Evolutionary conservation across 805 yeast species (phyloP), one percentile per base, ranked within the genome.

Genomic region (Blastobotrys chiropterorum): DNA sequence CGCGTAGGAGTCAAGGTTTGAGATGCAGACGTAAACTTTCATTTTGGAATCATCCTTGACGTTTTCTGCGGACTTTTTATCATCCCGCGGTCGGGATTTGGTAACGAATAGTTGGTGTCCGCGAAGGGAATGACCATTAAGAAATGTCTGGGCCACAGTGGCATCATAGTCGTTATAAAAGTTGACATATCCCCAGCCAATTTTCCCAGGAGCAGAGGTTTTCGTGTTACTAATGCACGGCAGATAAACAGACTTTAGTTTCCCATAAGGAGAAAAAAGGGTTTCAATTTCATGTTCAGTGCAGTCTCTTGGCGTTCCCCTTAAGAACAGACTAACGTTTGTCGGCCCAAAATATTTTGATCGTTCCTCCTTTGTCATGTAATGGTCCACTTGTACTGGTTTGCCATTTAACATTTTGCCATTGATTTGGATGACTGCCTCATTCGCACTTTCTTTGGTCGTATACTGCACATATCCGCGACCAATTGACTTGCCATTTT

Each of bases 161-260:
- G 52, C 51, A 7, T 19, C n/a, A 21, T 42, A 16, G 14, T 19
- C 42, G 34, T 38, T 8, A 4, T 20, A 21, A 39, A 26, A 52
- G 34, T 52, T 48, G 43, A 52, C 40, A 20, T 31, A 52, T 16
- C 55, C 55, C 53, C 52, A 52, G 8, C 52, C 53, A 8, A 49
- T 26, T 21, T 38, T 26, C 6, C 40, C 45, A 6, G 13, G 13
- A n/a, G 8, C 46, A 2, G 39, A 11, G 17, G 13, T n/a, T 14
- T 30, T 14, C 40, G 40, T 14, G 40, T 16, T 14, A 11, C 15
- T n/a, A 16, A 38, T 44, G 30, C 22, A 42, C 3, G 54, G 48
- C 15, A 51, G 42, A 26, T 51, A 51, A 3, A 26, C 17, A 6
- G 52, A 39, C 42, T 16, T 41, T 4, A 51, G 16, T 11, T 8